phyloP scores from a whole-genome alignment of 2,329 filamentous ascomycete genomes.

The Aspergillus versicolor region DNA sequence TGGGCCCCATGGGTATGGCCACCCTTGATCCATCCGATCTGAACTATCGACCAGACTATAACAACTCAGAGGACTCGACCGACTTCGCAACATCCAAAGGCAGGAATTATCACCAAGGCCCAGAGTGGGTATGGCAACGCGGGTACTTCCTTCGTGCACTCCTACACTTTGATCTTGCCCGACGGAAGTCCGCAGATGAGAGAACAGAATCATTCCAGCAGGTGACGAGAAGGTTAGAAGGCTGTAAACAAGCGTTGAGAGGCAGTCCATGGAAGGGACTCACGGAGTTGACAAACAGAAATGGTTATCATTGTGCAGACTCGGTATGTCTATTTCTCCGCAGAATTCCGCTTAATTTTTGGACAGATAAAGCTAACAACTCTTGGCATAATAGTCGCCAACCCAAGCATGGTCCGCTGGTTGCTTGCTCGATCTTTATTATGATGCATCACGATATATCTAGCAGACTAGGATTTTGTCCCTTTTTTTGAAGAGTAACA shows the following conservation, averaged over 20 bases:
- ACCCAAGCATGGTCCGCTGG: constrained; percentile 96
- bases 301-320: constrained; percentile 78
- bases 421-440: constrained; percentile 92
- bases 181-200: constrained; percentile 65
- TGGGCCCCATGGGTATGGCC: constrained; percentile 90
- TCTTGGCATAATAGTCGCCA: constrained; percentile 61
- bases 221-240: constrained; percentile 76
- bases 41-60: constrained; percentile 93
- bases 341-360: constrained; percentile 1
- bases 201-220: constrained; percentile 91
- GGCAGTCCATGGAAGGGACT: constrained; percentile 85
- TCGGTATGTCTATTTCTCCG: constrained; percentile 61
- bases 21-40: constrained; percentile 89
- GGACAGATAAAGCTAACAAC: constrained; percentile 11
- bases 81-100: constrained; percentile 93
- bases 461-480: neutral
- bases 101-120: constrained; percentile 96
- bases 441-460: constrained; percentile 67
- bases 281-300: constrained; percentile 89
- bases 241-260: constrained; percentile 80
- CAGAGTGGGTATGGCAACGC: constrained; percentile 97
- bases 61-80: constrained; percentile 87
- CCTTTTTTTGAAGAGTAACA: neutral
- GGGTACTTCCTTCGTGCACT: constrained; percentile 93
- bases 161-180: constrained; percentile 81